Evolutionary conservation across 2,329 filamentous ascomycete species (phyloP).

Genomic region (Cordyceps militaris): DNA sequence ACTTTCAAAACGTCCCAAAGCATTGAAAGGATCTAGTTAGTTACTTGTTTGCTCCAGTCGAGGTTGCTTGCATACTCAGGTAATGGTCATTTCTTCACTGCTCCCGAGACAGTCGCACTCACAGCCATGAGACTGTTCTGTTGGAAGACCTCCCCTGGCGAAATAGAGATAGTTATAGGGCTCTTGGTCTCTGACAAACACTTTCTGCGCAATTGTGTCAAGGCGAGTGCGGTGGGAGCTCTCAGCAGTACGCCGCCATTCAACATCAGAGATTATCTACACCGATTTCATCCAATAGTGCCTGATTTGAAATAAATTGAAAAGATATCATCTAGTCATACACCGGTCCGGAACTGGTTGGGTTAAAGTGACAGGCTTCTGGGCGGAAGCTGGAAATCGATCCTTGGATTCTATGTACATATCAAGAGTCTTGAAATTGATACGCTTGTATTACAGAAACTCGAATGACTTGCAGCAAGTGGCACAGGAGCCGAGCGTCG

Average conservation of each 20-base stretch:
- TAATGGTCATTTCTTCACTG: too few species aligned
- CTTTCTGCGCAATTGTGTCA: neutral
- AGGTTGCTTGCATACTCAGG: neutral
- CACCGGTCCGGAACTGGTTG: neutral
- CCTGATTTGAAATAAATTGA: neutral
- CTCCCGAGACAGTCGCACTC: neutral
- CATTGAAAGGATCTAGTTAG: neutral
- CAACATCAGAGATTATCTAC: neutral
- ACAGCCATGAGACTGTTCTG: neutral
- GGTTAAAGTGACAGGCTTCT: neutral
- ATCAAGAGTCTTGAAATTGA: too few species aligned
- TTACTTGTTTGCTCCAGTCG: neutral
- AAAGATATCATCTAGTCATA: too few species aligned
- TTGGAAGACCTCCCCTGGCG: neutral
- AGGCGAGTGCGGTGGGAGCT: neutral
- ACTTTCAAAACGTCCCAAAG: neutral
- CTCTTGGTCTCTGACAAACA: neutral
- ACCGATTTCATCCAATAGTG: neutral
- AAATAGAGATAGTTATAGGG: neutral
- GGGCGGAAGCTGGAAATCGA: too few species aligned
- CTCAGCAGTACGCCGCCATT: neutral
- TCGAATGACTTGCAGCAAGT: neutral
- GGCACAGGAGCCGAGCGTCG: neutral
- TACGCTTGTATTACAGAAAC: neutral
- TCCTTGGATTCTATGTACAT: too few species aligned